Base-by-base conservation (phyloP, 2,329 filamentous ascomycete genomes). In the Cladosporium sp. region DNA sequence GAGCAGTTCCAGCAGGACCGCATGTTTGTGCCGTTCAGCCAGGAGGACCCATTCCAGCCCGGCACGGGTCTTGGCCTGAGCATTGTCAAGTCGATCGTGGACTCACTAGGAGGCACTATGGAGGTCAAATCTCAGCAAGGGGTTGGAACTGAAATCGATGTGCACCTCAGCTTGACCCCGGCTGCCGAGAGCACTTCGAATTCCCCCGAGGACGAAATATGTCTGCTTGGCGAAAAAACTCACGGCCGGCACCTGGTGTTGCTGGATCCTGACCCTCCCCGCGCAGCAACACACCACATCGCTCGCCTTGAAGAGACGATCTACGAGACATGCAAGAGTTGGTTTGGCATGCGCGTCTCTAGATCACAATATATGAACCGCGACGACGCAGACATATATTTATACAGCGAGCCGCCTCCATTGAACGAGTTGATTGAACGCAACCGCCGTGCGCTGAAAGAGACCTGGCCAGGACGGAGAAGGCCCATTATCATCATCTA, bases 51-150 rank as follows among this genome's bases (percentile, higher is more conserved):
- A 0, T 67, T 86, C 1, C 73, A 77, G 0, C 76, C 79, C 0
- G 84, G 85, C 0, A 80, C 80, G 0, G 84, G 85, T 0, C 70
- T 88, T 0, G 85, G 85, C 0, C 67, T 88, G 31, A 83, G 80
- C 38, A 79, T 88, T 8, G 84, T 87, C 66, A 74, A 63, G 58
- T 67, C 55, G 11, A 79, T 87, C 6, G 77, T 85, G 13, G 76
- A 78, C 43, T 77, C 80, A 22, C 68, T 87, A 1, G 75, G 77
- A 28, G 84, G 84, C 0, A 74, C 71, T 6, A 80, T 87, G 41
- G 74, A 79, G 8, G 74, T 86, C 33, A 73, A 55, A 19, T 81
- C 75, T 46, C 72, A 78, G 49, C 69, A 73, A 9, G 74, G 75
- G 2, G 54, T 61, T 4, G 62, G 62, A 2, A 63, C 62, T 1